Evolutionary conservation across 225 moss, liverwort and hornwort species (phyloP), one percentile per base, ranked within the genome.

Genomic region (Thuidium tamariscinum): DNA sequence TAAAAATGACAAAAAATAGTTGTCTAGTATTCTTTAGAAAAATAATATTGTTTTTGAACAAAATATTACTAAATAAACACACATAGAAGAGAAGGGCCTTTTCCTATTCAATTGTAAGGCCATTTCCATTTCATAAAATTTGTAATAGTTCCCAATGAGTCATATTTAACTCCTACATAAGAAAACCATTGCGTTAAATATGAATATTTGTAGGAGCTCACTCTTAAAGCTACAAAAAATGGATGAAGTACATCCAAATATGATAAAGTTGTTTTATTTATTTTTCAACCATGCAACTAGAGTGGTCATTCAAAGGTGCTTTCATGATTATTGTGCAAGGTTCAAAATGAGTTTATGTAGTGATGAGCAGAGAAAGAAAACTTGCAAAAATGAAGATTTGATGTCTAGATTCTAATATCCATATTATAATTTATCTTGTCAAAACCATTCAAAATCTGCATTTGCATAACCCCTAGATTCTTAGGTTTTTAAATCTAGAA

Each of bases 91-190:
- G 6, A 46, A 2, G 44, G 19, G 49, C 12, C 4, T 32, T 21
- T 21, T 14, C 17, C 7, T 0, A 0, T 22, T 74, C 0, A 16
- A 16, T 17, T 3, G 32, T 4, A 3, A 2, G 4, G 1, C 5
- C 11, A n/a, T n/a, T 52, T 74, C 1, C 0, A 0, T 51, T 34
- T 1, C 1, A 52, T 22, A 21, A 22, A 74, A 34, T 51, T 34
- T 51, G 8, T 2, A 51, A 13, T 34, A 8, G 13, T 34, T 12
- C 13, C 1, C 19, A 48, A 74, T 74, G 51, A 34, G 3, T 7
- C 8, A 13, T 34, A 21, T 34, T 51, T 1, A 51, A 20, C 0
- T 3, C 19, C 2, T 51, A 4, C 2, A 48, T 13, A 49, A 21
- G 2, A 21, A 4, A 51, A 8, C 0, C 13, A 51, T 21, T 13